Base-by-base conservation (phyloP, 2,329 filamentous ascomycete species). In the Epicoccum sorghinum region DNA sequence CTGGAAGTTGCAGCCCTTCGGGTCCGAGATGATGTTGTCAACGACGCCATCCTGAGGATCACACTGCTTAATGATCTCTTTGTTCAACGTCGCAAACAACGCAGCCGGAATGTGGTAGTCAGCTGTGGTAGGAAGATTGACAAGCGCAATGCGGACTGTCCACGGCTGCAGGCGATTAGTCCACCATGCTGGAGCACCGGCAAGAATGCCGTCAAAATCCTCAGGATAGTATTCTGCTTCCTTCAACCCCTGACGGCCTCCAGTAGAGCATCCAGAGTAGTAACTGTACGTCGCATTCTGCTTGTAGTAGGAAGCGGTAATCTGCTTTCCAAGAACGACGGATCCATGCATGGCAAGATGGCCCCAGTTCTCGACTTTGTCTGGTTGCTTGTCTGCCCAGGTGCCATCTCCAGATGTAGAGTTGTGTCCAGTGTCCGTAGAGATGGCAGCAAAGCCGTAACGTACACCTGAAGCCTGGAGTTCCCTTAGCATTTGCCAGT, bases 131-230 rank as follows among this genome's bases (percentile, higher is more conserved):
- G 80, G 80, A 43, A 81, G 73, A 62, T 83, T 84, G 64, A 77
- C 80, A 7, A 74, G 72, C 12, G 75, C 80, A 3, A 80, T 66
- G 60, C 77, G 76, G 23, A 78, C 72, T 13, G 77, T 77, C 67
- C 77, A 79, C 1, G 75, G 68, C 57, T 78, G 75, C 29, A 84
- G 59, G 60, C 82, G 78, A 36, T 69, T 59, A 14, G 68, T 81
- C 73, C 79, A 83, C 80, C 81, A 83, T 0, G 81, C 77, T 8
- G 78, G 73, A 4, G 78, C 81, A 7, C 82, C 82, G 12, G 82
- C 79, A n/a, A 86, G 64, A 8, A 83, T 76, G 18, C 84, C 84
- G 59, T 86, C 82, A 51, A 86, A 86, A 55, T 86, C 83, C 0
- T 80, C 73, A 0, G 85, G 83, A 55, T 79, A 85, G 12, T 72